A percentile compares a stretch with the other conserved stretches of the same genome.
phyloP scores from a whole-genome alignment of 208 protist species.

The Trichomonas gallinae region DNA sequence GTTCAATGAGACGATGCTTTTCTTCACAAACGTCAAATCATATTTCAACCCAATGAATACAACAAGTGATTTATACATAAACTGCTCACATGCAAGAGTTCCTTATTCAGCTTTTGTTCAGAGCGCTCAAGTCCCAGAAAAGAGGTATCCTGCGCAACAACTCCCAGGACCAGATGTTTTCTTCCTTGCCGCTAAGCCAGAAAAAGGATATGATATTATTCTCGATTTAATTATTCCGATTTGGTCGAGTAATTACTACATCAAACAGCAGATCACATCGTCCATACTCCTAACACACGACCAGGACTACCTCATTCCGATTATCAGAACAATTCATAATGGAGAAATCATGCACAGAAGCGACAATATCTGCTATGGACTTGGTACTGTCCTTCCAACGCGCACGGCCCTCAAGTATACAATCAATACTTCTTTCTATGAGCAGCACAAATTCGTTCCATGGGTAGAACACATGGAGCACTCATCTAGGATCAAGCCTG shows the following conservation, averaged over 20 bases:
- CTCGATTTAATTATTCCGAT: background rate
- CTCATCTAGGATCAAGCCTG: background rate
- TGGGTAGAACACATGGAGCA: background rate
- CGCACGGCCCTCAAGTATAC: background rate
- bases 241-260: background rate
- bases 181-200: background rate
- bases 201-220: background rate
- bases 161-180: background rate
- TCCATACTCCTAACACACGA: background rate
- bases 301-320: background rate
- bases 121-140: background rate
- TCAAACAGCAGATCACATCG: background rate
- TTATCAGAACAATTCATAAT: background rate
- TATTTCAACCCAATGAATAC: background rate
- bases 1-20: background rate
- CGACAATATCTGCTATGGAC: background rate
- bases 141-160: background rate
- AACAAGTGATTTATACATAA: background rate
- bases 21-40: background rate
- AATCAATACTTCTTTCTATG: background rate
- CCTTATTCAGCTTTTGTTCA: background rate
- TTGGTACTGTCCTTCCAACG: background rate
- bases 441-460: background rate
- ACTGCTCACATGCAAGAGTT: background rate
- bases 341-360: background rate